Evolutionary conservation across 495 filamentous ascomycete genomes (phyloP).

Genomic region (Cladorrhinum samala): DNA sequence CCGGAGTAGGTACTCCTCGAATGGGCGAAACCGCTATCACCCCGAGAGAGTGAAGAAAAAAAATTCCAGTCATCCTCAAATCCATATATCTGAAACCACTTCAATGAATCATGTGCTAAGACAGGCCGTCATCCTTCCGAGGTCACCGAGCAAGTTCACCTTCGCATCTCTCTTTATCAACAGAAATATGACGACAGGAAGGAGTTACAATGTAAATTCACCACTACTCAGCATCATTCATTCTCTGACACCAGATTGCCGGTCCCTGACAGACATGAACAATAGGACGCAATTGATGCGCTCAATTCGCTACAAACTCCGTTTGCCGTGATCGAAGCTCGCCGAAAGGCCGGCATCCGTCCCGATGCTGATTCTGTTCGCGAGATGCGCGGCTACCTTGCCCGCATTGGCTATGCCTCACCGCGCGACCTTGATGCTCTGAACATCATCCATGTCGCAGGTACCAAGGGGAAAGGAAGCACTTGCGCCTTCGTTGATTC

Average conservation of each 20-base stretch:
- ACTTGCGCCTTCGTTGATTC: constrained; percentile 63
- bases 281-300: constrained; percentile 71
- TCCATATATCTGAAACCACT: background rate
- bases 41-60: background rate
- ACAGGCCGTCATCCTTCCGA: constrained; percentile 6
- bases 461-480: constrained; percentile 90
- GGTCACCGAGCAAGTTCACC: constrained; percentile 4
- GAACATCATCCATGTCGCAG: constrained; percentile 77
- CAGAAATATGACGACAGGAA: constrained; percentile 11
- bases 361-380: constrained; percentile 63
- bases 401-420: constrained; percentile 61
- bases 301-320: constrained; percentile 91
- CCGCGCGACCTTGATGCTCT: constrained; percentile 69
- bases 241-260: too few relatives aligned
- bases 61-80: background rate
- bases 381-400: constrained; percentile 72
- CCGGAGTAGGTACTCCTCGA: too few relatives aligned
- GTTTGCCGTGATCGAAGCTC: constrained; percentile 66
- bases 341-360: constrained; percentile 60
- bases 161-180: background rate
- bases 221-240: background rate
- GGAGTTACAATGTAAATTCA: constrained; percentile 21
- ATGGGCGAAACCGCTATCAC: too few relatives aligned
- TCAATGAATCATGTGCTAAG: constrained; percentile 18
- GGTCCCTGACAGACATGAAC: background rate